Percentiles rank a stretch among this genome's conserved stretches.
These are phyloP conservation scores for Fusarium sp. DNA, from an alignment of 2,329 filamentous ascomycete genomes.

Conservation along the genomic window DNA sequence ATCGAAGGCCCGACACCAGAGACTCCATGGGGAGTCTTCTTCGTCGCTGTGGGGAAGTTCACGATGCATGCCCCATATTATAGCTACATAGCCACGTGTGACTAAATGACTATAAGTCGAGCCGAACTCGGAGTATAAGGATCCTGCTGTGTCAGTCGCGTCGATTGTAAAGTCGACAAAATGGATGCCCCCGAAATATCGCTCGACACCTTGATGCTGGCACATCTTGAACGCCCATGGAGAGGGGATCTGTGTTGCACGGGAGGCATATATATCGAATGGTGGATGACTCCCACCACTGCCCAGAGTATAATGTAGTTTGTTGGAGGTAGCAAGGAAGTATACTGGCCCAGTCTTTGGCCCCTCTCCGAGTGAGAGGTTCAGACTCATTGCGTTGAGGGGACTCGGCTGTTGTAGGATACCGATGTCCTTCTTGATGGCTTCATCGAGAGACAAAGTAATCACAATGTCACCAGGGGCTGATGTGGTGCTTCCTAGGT, in stretches of 20 bases:
- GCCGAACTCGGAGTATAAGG: background rate
- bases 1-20: conserved; percentile 44
- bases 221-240: conserved; percentile 41
- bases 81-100: conserved; percentile 7
- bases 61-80: conserved; percentile 44
- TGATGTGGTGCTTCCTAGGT: background rate
- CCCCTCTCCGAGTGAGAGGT: background rate
- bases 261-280: conserved; percentile 32
- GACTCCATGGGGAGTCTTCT: conserved; percentile 5
- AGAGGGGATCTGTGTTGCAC: conserved; percentile 29
- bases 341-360: conserved; percentile 40
- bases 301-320: background rate
- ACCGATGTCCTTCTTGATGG: conserved; percentile 22
- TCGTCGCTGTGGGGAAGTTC: background rate
- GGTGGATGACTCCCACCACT: conserved; percentile 34
- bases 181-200: conserved; percentile 43
- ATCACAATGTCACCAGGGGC: conserved; percentile 1
- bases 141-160: too few relatives aligned
- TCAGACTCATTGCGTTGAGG: conserved; percentile 16
- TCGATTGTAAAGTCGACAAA: conserved; percentile 29
- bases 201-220: background rate
- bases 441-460: conserved; percentile 8
- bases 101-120: background rate
- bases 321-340: conserved; percentile 18
- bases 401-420: conserved; percentile 41